phyloP scores from a whole-genome alignment of 139 green algal species.

The Deuterostichococcus epilithicus region DNA sequence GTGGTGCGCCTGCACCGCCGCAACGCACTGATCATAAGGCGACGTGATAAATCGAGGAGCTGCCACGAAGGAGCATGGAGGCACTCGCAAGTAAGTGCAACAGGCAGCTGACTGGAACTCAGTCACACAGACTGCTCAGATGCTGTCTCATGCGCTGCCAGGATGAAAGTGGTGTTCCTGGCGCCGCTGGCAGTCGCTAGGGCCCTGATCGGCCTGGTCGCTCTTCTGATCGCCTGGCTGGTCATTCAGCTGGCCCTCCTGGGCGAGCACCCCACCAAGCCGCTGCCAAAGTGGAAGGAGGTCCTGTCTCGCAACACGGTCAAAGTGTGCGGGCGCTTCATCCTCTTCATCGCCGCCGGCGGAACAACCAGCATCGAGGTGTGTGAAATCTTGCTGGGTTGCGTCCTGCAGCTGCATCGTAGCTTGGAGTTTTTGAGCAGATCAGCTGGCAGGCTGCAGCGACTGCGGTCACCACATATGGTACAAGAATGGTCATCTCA shows the following conservation, averaged over 20 bases:
- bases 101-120: no score
- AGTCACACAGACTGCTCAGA: no score
- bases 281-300: background rate
- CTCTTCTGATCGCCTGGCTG: background rate
- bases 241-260: background rate
- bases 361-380: background rate
- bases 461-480: no score
- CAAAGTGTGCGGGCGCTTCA: background rate
- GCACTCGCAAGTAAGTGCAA: no score
- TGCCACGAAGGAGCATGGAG: no score
- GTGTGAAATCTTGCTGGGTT: background rate
- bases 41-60: no score
- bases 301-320: background rate
- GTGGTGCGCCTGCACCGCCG: background rate
- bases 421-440: no score
- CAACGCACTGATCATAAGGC: no score
- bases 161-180: background rate
- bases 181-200: background rate
- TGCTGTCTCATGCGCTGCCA: background rate
- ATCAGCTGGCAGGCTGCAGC: no score
- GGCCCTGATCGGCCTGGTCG: background rate
- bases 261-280: background rate
- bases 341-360: background rate
- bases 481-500: no score
- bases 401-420: no score